A percentile compares a stretch with the other conserved stretches of the same genome.
These are phyloP conservation scores for Cercospora zeina DNA, from an alignment of 2,329 filamentous ascomycete species.

Conservation along the genomic window DNA sequence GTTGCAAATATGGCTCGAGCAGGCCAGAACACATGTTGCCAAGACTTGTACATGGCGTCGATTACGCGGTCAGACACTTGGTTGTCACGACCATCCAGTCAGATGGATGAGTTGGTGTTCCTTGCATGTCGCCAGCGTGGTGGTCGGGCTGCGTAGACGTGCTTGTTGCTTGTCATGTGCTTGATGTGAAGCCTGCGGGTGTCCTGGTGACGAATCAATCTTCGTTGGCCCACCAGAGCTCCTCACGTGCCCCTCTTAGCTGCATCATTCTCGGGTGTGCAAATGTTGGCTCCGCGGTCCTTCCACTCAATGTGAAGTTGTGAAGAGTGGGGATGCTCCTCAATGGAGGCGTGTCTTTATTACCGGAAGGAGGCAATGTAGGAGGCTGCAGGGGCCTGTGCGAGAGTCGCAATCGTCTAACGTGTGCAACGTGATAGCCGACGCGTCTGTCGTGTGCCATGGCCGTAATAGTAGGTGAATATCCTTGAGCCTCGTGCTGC, in stretches of 20 bases:
- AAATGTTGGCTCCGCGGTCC: slow-evolving; percentile 5
- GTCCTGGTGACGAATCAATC: slow-evolving; percentile 7
- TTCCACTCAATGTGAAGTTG: background rate
- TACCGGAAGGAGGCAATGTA: background rate
- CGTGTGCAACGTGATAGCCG: slow-evolving; percentile 2
- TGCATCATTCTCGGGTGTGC: slow-evolving; percentile 1
- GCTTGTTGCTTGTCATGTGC: background rate
- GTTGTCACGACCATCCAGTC: background rate
- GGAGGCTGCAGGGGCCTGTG: slow-evolving; percentile 1
- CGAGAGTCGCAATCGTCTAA: slow-evolving; percentile 1
- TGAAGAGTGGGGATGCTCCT: background rate
- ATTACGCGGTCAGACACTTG: background rate
- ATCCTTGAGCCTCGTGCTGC: slow-evolving; percentile 1
- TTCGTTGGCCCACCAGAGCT: slow-evolving; percentile 4
- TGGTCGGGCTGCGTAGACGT: slow-evolving; percentile 3
- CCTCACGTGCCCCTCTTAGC: no score
- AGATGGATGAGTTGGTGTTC: background rate
- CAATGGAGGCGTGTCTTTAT: background rate
- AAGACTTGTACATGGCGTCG: background rate
- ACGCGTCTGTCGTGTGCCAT: background rate
- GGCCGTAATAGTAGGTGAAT: background rate
- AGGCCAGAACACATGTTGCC: background rate
- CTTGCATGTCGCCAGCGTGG: background rate
- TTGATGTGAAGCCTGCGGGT: background rate
- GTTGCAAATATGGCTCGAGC: background rate